Evolutionary conservation across 148 eudicot genomes (phyloP), one percentile per base, ranked within the genome.

Genomic region (Rhododendron ferrugineum): DNA sequence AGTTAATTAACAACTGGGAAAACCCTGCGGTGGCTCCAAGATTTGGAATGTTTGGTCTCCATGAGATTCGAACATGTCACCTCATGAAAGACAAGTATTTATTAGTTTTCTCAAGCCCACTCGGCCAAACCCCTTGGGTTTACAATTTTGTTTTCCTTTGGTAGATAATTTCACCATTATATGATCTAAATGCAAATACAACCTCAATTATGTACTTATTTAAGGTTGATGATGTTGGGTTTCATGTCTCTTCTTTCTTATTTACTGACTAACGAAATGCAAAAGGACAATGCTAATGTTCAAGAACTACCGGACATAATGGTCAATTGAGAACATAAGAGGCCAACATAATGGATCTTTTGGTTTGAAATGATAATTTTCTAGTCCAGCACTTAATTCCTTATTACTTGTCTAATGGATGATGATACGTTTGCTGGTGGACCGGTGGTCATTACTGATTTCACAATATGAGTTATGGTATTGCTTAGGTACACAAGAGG

Each of bases 401-500:
- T 70, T 8, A 15, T 70, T 72, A 11, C 14, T 14, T 73, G 13
- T 73, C 22, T 34, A 4, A 73, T 34, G 6, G 20, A 32, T 32
- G 42, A 15, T 32, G 22, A 34, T 30, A 73, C 18, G 4, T 30
- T 73, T 73, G 9, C 34, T 14, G 11, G 37, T 66, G 28, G 2
- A 1, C 30, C 11, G 9, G 34, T 70, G 32, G 11, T 30, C 37
- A 5, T 14, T 68, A 14, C 20, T 32, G 5, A 30, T 70, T 70
- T 11, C 74, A 1, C 32, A 14, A 5, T 11, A 2, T n/a, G 40
- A 50, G 56, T 79, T 1, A 26, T 49, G 22, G 1, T 80, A 3
- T 30, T 56, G 3, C 54, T n/a, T 60, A 92, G 98, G 98, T 86
- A 95, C 98, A 2, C 96, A 95, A 87, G 98, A 95, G 87, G 98